Conservation (phyloP, 345 rosid genomes). For the Gossypium ekmanianum region DNA sequence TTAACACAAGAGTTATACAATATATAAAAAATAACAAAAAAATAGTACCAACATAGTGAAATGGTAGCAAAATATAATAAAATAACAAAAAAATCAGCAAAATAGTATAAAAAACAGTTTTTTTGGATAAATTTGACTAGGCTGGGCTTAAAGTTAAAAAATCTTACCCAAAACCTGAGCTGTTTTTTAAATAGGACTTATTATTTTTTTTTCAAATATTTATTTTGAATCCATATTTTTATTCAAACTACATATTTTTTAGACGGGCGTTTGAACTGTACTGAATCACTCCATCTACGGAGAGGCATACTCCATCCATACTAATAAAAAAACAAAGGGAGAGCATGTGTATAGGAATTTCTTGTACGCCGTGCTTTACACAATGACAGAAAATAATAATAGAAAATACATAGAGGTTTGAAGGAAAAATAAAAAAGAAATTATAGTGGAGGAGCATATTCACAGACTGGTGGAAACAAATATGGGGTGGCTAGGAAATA, state of each 20-base stretch:
- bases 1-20: too few species aligned
- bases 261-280: rapidly evolving
- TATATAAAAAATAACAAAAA: too few species aligned
- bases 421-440: neutral
- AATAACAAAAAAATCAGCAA: too few species aligned
- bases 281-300: too few species aligned
- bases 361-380: neutral
- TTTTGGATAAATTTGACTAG: rapidly evolving
- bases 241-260: too few species aligned
- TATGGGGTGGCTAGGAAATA: conserved; percentile 16
- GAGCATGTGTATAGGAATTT: neutral
- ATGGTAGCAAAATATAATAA: too few species aligned
- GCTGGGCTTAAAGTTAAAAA: rapidly evolving
- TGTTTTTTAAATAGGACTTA: rapidly evolving
- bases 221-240: too few species aligned
- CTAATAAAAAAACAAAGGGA: neutral
- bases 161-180: rapidly evolving
- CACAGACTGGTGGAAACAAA: conserved; percentile 6
- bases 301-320: too few species aligned
- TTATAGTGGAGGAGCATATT: conserved; percentile 28
- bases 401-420: neutral
- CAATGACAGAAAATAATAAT: conserved; percentile 7
- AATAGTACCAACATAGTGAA: too few species aligned
- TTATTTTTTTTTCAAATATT: too few species aligned
- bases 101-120: too few species aligned